Evolutionary conservation across 331 rosid genomes (phyloP), one percentile per base, ranked within the genome.

Genomic region (Quercus tomentella): DNA sequence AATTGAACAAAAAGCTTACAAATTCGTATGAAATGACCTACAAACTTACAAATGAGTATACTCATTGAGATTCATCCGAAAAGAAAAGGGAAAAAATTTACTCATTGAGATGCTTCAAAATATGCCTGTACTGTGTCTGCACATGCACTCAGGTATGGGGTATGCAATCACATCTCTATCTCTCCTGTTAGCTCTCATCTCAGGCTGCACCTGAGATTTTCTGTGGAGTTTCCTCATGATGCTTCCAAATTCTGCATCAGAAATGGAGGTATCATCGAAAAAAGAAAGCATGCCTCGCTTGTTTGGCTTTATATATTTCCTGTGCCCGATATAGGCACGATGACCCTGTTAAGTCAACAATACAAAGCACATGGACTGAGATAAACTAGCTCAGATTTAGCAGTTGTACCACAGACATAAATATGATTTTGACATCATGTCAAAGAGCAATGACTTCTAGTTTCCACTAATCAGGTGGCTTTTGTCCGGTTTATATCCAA

Each of bases 61-160:
- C 54, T 49, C 54, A 49, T 15, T 16, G 67, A 60, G 31, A 60
- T 60, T 60, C 67, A 60, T 60, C 8, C 18, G 18, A 49, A 49
- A 49, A 49, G 12, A 49, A 11, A 0, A 3, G 33, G 30, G 41
- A 41, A 70, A 57, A 55, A 31, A 28, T 30, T 18, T 18, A 4
- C 6, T 31, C 16, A 4, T 18, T 20, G 18, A 51, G 35, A 25
- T 41, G 74, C 77, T 78, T 79, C 72, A 80, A 75, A 82, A 83
- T 60, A 83, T 69, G 73, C 76, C 54, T 4, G 74, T 70, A 21
- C 20, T 62, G 18, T 49, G 77, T 49, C 73, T 68, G 73, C 89
- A 87, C 91, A 85, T 83, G 70, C 93, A 83, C 66, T 87, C 86
- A 1, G 88, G 89, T 37, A 87, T 70, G 21, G 93, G 91, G n/a